phyloP scores from a whole-genome alignment of 305 asterid species.

The Solanum aculeatissimum region DNA sequence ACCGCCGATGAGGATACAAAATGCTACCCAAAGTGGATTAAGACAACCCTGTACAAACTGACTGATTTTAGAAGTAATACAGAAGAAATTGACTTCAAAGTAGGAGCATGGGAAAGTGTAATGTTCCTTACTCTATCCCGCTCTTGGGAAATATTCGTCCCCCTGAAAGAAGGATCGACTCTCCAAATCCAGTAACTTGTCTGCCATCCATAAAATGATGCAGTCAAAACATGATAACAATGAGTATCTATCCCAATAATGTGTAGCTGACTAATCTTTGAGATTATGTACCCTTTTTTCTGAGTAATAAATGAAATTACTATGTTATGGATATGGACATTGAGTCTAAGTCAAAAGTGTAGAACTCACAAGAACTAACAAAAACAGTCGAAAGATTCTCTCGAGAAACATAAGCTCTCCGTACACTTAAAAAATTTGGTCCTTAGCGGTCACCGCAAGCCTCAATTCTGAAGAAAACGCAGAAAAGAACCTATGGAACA shows the following conservation, averaged over 20 bases:
- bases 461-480: background rate
- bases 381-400: background rate
- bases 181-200: slow-evolving; percentile 69
- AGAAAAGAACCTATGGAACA: background rate
- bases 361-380: background rate
- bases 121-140: slow-evolving; percentile 34
- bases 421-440: background rate
- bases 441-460: background rate
- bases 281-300: background rate
- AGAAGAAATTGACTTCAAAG: background rate
- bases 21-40: slow-evolving; percentile 75
- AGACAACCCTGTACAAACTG: slow-evolving; percentile 40
- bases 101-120: background rate
- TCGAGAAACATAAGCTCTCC: background rate
- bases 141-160: slow-evolving; percentile 19
- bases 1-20: slow-evolving; percentile 63
- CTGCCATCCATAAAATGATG: slow-evolving; percentile 18
- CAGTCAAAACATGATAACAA: background rate
- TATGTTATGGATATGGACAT: background rate
- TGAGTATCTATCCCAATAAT: background rate
- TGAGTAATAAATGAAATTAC: background rate
- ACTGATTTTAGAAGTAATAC: background rate
- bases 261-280: background rate
- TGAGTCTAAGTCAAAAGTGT: background rate
- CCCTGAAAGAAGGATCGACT: slow-evolving; percentile 45